Base-by-base conservation (phyloP, 2,329 filamentous ascomycete genomes). In the Cadophora sp. region DNA sequence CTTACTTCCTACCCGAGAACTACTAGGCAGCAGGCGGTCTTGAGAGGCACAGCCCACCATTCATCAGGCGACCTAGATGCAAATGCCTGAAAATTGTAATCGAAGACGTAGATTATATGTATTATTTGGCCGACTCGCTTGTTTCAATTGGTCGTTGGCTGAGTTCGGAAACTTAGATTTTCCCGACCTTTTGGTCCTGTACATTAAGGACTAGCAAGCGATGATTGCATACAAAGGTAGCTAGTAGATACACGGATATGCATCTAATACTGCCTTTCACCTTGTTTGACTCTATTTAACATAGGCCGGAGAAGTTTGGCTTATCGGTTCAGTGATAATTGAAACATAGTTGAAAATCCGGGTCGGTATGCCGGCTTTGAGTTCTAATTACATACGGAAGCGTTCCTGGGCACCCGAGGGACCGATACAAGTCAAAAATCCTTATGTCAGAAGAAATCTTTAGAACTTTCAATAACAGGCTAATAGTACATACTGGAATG, bases 31-130 rank as follows among this genome's bases (percentile, higher is more conserved):
- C 19, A 19, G 7, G 22, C n/a, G 11, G 12, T 11, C 43, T 19
- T 43, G 4, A 26, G 56, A 24, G 56, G 31, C 56, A 59, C 34
- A 40, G 34, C 9, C 22, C 43, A 48, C 1, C 4, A 8, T 2
- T 48, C 19, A 48, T 22, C 1, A 26, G 24, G 6, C 16, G 22
- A 43, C 8, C 19, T 26, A 12, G 12, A 16, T 16, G n/a, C 22
- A 2, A 1, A 4, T n/a, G 19, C 14, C 11, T 26, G 14, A 16
- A 6, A 16, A 19, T 22, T 14, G 55, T 40, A 26, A 60, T 60
- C 37, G 37, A 60, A 60, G 58, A 60, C 58, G 58, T 60, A 27
- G 14, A 46, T 34, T 8, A 31, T 48, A n/a, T n/a, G n/a, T 3
- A 5, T 9, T 43, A 26, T 19, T 16, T 22, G 6, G 22, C 34